Evolutionary conservation across 768 basidiomycete genomes (phyloP), one percentile per base, ranked within the genome.

Genomic region (Udeniomyces megalosporus): DNA sequence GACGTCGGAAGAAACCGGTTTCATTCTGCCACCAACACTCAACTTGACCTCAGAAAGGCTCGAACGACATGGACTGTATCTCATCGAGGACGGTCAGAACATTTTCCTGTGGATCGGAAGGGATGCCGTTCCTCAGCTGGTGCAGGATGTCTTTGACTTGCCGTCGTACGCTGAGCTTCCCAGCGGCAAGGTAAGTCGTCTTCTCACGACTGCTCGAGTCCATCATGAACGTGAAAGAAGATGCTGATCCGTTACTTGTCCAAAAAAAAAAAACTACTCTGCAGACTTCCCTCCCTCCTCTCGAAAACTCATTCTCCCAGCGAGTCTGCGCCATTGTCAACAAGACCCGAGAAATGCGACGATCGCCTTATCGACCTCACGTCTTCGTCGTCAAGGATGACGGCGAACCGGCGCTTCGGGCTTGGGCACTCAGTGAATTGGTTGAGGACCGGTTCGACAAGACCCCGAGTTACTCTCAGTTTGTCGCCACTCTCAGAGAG

Each of bases 31-130:
- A 0, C 82, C 84, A 1, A 80, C 88, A 3, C 77, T 95, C 4
- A 92, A 93, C 28, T 80, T 91, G 62, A 92, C 91, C 0, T 90
- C 88, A n/a, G 93, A 97, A 74, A 80, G 90, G 44, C 77, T 99
- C 58, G 92, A 96, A 74, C 79, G 92, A 54, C 91, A 97, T 69
- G 95, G 95, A 62, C 78, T 99, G 59, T 96, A 85, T 81, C 75
- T 99, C 66, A 95, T 99, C 68, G 95, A 97, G 74, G 93, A 97
- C 72, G 88, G 87, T 1, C 95, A 97, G 74, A 92, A 87, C 24
- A 88, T 99, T 70, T 97, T 99, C 82, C 78, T 97, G 52, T 97
- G 89, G 85, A 82, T 99, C 54, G 95, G 95, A n/a, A 83, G 91
- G 32, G 93, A 97, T 72, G 90, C 95, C 8, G 90, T 97, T n/a